Evolutionary conservation across 352 stramenopile genomes (phyloP).

Genomic region (Phytophthora pinifolia): DNA sequence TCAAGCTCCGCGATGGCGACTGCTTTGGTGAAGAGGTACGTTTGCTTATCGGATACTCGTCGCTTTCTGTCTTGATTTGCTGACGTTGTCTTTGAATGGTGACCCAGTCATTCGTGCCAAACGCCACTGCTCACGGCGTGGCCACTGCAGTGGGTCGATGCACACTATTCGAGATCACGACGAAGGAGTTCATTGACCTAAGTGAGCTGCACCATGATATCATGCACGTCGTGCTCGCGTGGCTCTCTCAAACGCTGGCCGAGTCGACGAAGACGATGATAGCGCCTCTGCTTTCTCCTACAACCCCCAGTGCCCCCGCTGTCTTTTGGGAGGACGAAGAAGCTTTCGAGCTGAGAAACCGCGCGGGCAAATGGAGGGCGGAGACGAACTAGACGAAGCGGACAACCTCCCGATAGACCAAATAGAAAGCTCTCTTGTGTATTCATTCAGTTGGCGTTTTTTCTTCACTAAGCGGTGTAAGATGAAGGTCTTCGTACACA

Average conservation of each 20-base stretch:
- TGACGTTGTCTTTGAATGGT: conserved; percentile 3
- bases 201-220: conserved; percentile 81
- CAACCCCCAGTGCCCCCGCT: conserved; percentile 8
- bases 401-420: too few species aligned
- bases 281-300: conserved; percentile 53
- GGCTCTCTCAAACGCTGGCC: conserved; percentile 71
- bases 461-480: conserved; percentile 28
- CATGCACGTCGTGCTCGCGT: conserved; percentile 82
- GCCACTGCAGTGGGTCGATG: conserved; percentile 50
- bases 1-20: conserved; percentile 65
- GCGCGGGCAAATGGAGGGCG: conserved; percentile 45
- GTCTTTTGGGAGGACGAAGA: conserved; percentile 45
- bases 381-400: conserved; percentile 48
- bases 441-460: too few species aligned
- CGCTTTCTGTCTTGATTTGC: too few species aligned
- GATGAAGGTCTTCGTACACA: conserved; percentile 64
- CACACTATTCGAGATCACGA: conserved; percentile 76
- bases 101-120: conserved; percentile 68
- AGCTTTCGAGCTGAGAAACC: conserved; percentile 30
- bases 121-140: conserved; percentile 43
- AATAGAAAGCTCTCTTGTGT: too few species aligned
- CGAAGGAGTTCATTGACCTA: conserved; percentile 75
- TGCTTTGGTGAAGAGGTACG: conserved; percentile 86
- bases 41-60: neutral
- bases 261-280: conserved; percentile 71